A percentile compares a stretch with the other conserved stretches of the same genome.
These are phyloP conservation scores for cucumber (Cucumis sativus) DNA, from an alignment of 306 rosid species.

Conservation along the genomic window Cucumber_9930_V3 NC_026660.2:7072001-7072500, in stretches of 20 bases:
- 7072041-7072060: too few relatives aligned
- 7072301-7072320: not conserved
- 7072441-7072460: slow-evolving; percentile 3
- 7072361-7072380: not conserved
- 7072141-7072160: not conserved
- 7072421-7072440: not conserved
- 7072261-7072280: not conserved
- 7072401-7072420: not conserved
- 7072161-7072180: slow-evolving; percentile 6
- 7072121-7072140: not conserved
- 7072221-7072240: not conserved
- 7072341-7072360: too few relatives aligned
- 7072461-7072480: not conserved
- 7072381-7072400: not conserved
- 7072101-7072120: not conserved
- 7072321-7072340: not conserved
- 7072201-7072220: not conserved
- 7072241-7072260: slow-evolving; percentile 2
- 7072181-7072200: not conserved
- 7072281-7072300: not conserved
- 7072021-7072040: not conserved
- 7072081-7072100: not conserved
- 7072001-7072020: not conserved
- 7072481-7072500: not conserved
- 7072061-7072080: not conserved